These are phyloP conservation scores for Centaurea solstitialis DNA, from an alignment of 129 eudicot genomes.

Conservation along the genomic window DNA sequence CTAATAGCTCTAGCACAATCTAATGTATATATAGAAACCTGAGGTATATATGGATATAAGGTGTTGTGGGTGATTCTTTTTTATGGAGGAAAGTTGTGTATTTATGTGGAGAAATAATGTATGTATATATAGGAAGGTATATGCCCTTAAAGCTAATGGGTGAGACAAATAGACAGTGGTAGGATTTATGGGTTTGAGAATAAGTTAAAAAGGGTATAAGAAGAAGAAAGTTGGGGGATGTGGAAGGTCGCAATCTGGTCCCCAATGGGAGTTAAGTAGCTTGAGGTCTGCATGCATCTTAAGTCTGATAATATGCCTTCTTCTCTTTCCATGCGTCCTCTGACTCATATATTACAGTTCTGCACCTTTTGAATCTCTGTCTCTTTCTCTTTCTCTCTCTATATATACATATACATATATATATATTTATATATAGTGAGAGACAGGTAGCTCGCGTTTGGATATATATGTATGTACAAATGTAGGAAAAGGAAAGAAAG, in stretches of 20 bases:
- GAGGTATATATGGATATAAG: neutral
- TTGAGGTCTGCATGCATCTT: conserved; percentile 19
- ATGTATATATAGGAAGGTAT: neutral
- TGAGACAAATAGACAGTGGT: conserved; percentile 9
- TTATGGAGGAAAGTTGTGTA: conserved; percentile 13
- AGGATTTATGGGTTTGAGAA: neutral
- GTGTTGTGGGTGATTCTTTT: neutral
- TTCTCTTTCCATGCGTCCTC: conserved; percentile 32
- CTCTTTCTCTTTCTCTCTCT: neutral
- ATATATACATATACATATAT: no score
- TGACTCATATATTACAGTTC: conserved; percentile 18
- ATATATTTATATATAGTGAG: no score
- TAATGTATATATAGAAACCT: neutral
- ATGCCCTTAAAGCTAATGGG: no score
- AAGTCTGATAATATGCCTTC: conserved; percentile 32
- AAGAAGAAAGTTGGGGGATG: conserved; percentile 15
- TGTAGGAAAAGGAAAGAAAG: conserved; percentile 12
- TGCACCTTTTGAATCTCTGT: conserved; percentile 25
- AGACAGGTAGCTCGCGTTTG: neutral
- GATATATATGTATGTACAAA: neutral
- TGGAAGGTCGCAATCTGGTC: conserved; percentile 40
- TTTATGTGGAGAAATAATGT: conserved; percentile 1
- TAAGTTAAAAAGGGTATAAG: conserved; percentile 8
- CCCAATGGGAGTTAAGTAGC: conserved; percentile 22
- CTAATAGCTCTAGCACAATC: neutral